These are phyloP conservation scores for Solioccasus polychromus DNA, from an alignment of 768 basidiomycete species.

Conservation along the genomic window DNA sequence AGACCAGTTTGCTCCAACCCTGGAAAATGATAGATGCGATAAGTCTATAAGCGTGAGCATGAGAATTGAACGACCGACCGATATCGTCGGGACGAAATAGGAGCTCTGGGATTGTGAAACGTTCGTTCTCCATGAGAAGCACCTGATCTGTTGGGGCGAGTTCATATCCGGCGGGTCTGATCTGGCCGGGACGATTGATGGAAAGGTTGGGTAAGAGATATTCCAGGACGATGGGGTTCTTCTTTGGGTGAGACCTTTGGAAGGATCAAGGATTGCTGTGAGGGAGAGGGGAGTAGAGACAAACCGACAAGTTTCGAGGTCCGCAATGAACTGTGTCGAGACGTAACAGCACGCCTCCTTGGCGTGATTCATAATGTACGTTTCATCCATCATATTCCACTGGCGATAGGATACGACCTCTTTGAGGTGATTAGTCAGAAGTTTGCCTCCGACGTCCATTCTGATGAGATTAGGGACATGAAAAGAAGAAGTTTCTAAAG, in stretches of 20 bases:
- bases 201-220: conserved; percentile 91
- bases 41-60: conserved; percentile 8
- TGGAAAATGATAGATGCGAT: conserved; percentile 21
- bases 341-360: conserved; percentile 92
- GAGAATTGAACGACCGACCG: conserved; percentile 47
- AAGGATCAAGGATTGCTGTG: conserved; percentile 19
- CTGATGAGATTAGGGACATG: conserved; percentile 40
- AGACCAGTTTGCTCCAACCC: conserved; percentile 84
- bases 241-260: conserved; percentile 50
- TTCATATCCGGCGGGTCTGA: conserved; percentile 53
- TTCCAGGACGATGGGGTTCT: conserved; percentile 75
- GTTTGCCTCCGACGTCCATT: conserved; percentile 93
- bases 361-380: conserved; percentile 88
- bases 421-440: conserved; percentile 93
- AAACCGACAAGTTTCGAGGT: conserved; percentile 79
- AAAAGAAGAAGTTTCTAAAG: conserved; percentile 13
- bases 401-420: conserved; percentile 92
- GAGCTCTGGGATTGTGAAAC: conserved; percentile 90
- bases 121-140: conserved; percentile 85
- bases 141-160: conserved; percentile 61
- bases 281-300: conserved; percentile 32
- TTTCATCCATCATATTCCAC: conserved; percentile 99
- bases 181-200: conserved; percentile 54
- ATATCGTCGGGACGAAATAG: conserved; percentile 89
- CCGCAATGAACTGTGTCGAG: conserved; percentile 63